Percentiles rank a stretch among this genome's conserved stretches.
These are phyloP conservation scores for Bocquillonia castaneifolia DNA, from an alignment of 441 rosid species.

Conservation along the genomic window DNA sequence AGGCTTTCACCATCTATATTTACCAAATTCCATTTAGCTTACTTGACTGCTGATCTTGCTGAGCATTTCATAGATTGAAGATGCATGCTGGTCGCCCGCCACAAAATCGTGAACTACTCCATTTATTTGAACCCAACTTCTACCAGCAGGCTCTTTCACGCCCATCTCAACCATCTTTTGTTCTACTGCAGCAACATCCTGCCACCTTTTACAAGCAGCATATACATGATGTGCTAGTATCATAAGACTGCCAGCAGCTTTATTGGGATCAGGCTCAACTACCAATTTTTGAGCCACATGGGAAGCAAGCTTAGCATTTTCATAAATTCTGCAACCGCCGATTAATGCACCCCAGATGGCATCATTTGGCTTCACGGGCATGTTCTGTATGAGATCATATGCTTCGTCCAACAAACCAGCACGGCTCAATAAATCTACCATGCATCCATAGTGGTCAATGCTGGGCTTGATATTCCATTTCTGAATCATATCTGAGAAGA, in stretches of 20 bases:
- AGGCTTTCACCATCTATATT: no score
- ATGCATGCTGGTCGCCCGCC: conserved; percentile 31
- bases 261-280: conserved; percentile 32
- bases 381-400: conserved; percentile 31
- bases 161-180: conserved; percentile 37
- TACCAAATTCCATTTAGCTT: conserved; percentile 5
- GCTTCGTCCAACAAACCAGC: conserved; percentile 56
- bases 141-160: conserved; percentile 36
- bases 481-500: conserved; percentile 34
- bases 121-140: conserved; percentile 43
- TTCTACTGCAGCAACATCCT: conserved; percentile 36
- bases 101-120: conserved; percentile 38
- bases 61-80: conserved; percentile 32
- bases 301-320: conserved; percentile 40
- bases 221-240: conserved; percentile 40
- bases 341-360: conserved; percentile 56
- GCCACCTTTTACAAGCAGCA: conserved; percentile 39
- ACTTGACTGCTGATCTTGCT: conserved; percentile 29
- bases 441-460: conserved; percentile 54
- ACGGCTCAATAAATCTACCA: conserved; percentile 54
- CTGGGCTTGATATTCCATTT: conserved; percentile 36
- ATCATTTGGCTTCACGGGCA: conserved; percentile 52
- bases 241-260: conserved; percentile 36
- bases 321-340: conserved; percentile 48
- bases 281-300: conserved; percentile 31